Percentiles rank a stretch among this genome's conserved stretches.
Conservation (phyloP, 2,329 filamentous ascomycete species). For the Pleochaeta shiraiana region DNA sequence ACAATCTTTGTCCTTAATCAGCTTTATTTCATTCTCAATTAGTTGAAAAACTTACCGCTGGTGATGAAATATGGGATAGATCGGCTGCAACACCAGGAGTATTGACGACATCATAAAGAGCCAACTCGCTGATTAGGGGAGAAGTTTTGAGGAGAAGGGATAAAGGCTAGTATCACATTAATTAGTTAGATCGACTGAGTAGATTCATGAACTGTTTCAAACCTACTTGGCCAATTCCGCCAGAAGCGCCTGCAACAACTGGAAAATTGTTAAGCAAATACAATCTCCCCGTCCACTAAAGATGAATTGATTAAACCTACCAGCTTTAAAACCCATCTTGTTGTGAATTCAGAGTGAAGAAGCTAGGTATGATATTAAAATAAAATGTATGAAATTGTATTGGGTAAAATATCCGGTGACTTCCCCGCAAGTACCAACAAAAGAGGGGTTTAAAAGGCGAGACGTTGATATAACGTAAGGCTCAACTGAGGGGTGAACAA, state of each 20-base stretch:
- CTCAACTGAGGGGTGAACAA: too few species aligned
- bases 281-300: background rate
- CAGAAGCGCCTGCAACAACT: slow-evolving; percentile 87
- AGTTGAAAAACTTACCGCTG: slow-evolving; percentile 38
- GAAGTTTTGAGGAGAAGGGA: slow-evolving; percentile 89
- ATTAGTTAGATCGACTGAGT: slow-evolving; percentile 6
- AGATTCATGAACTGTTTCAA: slow-evolving; percentile 7
- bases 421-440: too few species aligned
- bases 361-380: too few species aligned
- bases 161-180: slow-evolving; percentile 42
- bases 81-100: slow-evolving; percentile 90
- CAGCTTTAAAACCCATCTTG: slow-evolving; percentile 36
- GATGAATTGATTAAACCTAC: slow-evolving; percentile 20
- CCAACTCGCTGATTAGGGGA: slow-evolving; percentile 73
- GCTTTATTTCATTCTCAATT: slow-evolving; percentile 10
- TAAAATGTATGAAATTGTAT: too few species aligned
- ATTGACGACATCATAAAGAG: slow-evolving; percentile 99
- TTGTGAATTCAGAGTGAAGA: background rate
- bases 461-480: too few species aligned
- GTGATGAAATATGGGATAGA: slow-evolving; percentile 89
- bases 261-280: slow-evolving; percentile 6
- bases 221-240: slow-evolving; percentile 91
- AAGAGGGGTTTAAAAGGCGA: too few species aligned
- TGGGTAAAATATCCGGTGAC: too few species aligned
- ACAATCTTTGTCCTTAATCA: slow-evolving; percentile 39